Evolutionary conservation across 2,329 filamentous ascomycete species (phyloP).

Genomic region (Nemania sp.): DNA sequence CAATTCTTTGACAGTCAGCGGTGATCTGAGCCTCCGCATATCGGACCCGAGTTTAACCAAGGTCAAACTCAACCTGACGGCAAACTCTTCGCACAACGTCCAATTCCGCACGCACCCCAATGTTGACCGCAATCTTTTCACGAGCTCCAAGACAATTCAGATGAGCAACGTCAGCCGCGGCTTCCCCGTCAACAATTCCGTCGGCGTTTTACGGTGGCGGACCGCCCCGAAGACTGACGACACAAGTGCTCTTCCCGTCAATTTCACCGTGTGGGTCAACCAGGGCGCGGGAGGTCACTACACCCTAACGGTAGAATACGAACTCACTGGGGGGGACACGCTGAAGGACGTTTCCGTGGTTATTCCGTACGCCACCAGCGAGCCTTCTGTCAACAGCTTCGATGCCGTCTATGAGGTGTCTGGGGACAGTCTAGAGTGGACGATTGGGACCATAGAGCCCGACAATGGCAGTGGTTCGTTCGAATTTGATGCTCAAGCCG

Average conservation of each 20-base stretch:
- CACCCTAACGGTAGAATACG: slow-evolving; percentile 94
- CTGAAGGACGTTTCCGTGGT: slow-evolving; percentile 84
- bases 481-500: slow-evolving; percentile 89
- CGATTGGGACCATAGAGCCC: slow-evolving; percentile 82
- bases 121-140: slow-evolving; percentile 88
- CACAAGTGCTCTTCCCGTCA: slow-evolving; percentile 81
- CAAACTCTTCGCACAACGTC: slow-evolving; percentile 78
- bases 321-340: slow-evolving; percentile 78
- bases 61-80: slow-evolving; percentile 80
- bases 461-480: slow-evolving; percentile 85
- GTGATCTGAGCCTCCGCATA: slow-evolving; percentile 89
- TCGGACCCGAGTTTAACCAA: slow-evolving; percentile 88
- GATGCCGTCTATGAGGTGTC: slow-evolving; percentile 94
- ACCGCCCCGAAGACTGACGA: slow-evolving; percentile 82
- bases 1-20: slow-evolving; percentile 85
- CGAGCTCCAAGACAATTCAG: slow-evolving; percentile 80
- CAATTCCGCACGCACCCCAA: slow-evolving; percentile 97
- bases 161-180: slow-evolving; percentile 85
- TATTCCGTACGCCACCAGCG: slow-evolving; percentile 83
- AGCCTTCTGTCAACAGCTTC: slow-evolving; percentile 89
- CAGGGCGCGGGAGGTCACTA: slow-evolving; percentile 79
- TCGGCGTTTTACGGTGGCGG: slow-evolving; percentile 92
- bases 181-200: slow-evolving; percentile 92
- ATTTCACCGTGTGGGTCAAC: slow-evolving; percentile 97
- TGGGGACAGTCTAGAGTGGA: slow-evolving; percentile 93